Base-by-base conservation (phyloP, 192 early-diverging fungal species). In the Coemansia sp. region DNA sequence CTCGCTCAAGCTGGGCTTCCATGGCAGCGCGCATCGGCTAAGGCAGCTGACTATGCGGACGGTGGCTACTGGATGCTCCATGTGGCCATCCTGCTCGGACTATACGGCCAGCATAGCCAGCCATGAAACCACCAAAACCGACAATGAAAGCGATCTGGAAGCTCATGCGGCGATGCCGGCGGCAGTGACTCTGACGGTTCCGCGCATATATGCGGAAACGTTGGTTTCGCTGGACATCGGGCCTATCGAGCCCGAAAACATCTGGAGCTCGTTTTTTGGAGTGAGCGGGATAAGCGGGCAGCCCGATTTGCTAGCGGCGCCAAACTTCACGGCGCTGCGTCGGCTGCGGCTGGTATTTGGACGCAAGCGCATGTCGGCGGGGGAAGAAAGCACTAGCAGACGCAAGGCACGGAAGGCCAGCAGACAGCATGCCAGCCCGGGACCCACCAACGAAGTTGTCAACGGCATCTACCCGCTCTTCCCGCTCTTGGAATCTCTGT, bases 211-310 rank as follows among this genome's bases (percentile, higher is more conserved):
- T n/a, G 57, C 62, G 37, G 30, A 50, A 28, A 16, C 40, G 2
- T 60, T 75, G 39, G 40, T 64, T 9, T 47, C 21, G 12, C 49
- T 75, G 20, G 72, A 69, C 9, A 60, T 75, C 21, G 72, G 66
- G 1, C 72, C 72, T 0, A 54, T 75, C 14, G 48, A 40, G 28
- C 57, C 66, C 0, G 54, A 60, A 26, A 43, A 44, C 20, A 53
- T 75, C 53, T 75, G 72, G 72, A 37, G 26, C 10, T 54, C 61
- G 3, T 75, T 75, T 20, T 41, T 51, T 26, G 21, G 41, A 39
- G 0, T 2, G 2, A 44, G 12, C 15, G 53, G 26, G 28, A 11
- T 10, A 11, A 44, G 28, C 30, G 42, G 31, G 1, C 8, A 30
- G 2, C 53, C 53, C 9, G 15, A 46, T 23, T 5, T 32, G 34